Base-by-base conservation (phyloP, 331 rosid genomes). In the Telfairia occidentalis region DNA sequence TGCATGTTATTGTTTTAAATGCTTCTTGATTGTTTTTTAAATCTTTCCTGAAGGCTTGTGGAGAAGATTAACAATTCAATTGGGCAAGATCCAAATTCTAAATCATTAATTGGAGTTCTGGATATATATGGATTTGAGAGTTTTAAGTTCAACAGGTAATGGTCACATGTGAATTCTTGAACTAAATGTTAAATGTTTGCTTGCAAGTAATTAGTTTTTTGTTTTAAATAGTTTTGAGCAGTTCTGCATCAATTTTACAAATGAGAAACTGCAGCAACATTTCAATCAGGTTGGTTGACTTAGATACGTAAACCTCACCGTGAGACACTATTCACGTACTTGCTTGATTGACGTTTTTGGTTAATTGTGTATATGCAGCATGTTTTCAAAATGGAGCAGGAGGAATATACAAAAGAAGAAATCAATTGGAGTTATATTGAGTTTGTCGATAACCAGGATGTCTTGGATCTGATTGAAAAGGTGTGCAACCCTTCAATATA, bases 61-160 rank as follows among this genome's bases (percentile, higher is more conserved):
- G 98, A 94, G 81, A 91, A 91, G 82, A 94, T 94, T 74, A 94
- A 94, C 82, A 75, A 16, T 84, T 94, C 98, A 34, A 94, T 94
- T 78, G 98, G 98, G 64, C 98, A 94, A 82, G 98, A 94, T 83
- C 96, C 92, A 54, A 89, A 84, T 85, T 94, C 98, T 53, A 94
- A 89, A 82, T 85, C 95, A 21, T 79, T 94, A 54, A 94, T 94
- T 80, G 98, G 98, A 38, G 98, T 94, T 83, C 97, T 94, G 76
- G 98, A 94, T 87, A 94, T 94, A 76, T 94, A 94, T 82, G 98
- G 98, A 79, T 94, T 94, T 85, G 98, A 94, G 87, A 94, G 98
- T 84, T 94, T 94, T 79, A 89, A 89, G 84, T 84, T 89, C 81
- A 94, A 94, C 65, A 94, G 98, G 98, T 91, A 84, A 82, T 83